Evolutionary conservation across 2,329 filamentous ascomycete genomes (phyloP).

Genomic region (Penicillium digitatum): DNA sequence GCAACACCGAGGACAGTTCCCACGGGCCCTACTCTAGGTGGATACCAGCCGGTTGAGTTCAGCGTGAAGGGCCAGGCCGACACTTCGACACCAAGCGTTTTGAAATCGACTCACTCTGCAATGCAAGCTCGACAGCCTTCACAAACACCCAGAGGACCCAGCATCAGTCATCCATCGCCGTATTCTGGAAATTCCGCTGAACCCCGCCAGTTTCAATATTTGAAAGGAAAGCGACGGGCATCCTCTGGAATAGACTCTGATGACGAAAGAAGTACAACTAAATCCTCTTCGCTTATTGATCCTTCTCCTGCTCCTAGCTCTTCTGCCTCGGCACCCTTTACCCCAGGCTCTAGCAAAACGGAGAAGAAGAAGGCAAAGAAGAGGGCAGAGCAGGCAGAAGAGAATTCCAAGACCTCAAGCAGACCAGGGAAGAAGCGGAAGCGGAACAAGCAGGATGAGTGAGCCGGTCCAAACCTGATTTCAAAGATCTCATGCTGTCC

Average conservation of each 20-base stretch:
- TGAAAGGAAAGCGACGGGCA: not conserved
- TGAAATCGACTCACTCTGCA: not conserved
- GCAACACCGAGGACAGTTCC: not conserved
- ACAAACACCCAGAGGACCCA: not conserved
- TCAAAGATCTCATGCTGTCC: not conserved
- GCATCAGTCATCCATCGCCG: not conserved
- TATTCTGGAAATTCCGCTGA: not conserved
- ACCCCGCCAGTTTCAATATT: not conserved
- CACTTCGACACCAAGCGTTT: not conserved
- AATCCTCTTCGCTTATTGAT: not conserved
- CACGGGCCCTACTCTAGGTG: not conserved
- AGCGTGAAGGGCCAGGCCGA: not conserved
- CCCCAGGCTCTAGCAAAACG: constrained; percentile 2
- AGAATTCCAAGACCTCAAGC: not conserved
- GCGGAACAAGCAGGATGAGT: constrained; percentile 5
- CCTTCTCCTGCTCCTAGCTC: not conserved
- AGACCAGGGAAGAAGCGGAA: not conserved
- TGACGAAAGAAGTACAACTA: not conserved
- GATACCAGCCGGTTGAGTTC: not conserved
- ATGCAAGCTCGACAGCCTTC: not conserved
- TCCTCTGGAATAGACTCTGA: not conserved
- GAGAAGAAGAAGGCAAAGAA: constrained; percentile 16
- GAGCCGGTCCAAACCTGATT: not conserved
- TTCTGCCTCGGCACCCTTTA: not conserved
- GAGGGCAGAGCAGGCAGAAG: not conserved